Conservation (phyloP, 2,329 filamentous ascomycete genomes). For the Neophaeococcomyces aloes region DNA sequence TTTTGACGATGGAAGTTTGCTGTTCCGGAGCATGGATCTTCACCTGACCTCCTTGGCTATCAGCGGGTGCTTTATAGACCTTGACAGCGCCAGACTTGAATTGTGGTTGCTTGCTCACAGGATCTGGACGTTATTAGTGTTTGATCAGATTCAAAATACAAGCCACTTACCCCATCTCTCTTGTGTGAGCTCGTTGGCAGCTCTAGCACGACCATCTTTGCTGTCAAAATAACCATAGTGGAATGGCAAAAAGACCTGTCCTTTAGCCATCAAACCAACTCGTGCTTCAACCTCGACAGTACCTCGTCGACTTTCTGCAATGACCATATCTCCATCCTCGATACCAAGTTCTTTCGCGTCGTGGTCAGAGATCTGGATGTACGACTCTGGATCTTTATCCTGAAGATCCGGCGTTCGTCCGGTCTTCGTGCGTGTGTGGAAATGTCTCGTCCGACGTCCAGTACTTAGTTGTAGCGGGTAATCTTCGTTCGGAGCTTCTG, state of each 20-base stretch:
- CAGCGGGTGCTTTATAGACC: constrained; percentile 25
- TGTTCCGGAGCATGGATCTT: constrained; percentile 19
- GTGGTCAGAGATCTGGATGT: constrained; percentile 23
- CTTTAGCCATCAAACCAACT: constrained; percentile 24
- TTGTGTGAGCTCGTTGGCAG: constrained; percentile 31
- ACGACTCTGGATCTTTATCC: constrained; percentile 24
- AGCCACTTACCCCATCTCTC: constrained; percentile 28
- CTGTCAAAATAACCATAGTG: constrained; percentile 32
- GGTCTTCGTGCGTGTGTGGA: constrained; percentile 31
- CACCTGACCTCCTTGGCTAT: constrained; percentile 11
- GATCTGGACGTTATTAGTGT: too few relatives aligned
- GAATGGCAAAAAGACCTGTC: constrained; percentile 32
- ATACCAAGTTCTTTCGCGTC: constrained; percentile 24
- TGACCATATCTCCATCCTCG: constrained; percentile 25
- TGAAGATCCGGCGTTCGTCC: constrained; percentile 26
- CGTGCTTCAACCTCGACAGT: constrained; percentile 24
- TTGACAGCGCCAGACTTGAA: constrained; percentile 30
- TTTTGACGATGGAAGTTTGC: constrained; percentile 20
- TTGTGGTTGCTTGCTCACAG: constrained; percentile 29
- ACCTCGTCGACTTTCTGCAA: constrained; percentile 26
- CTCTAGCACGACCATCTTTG: constrained; percentile 25
- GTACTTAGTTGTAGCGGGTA: constrained; percentile 28
- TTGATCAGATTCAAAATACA: too few relatives aligned
- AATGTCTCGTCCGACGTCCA: constrained; percentile 28
- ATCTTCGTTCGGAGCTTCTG: constrained; percentile 25